Percentiles rank a stretch among this genome's conserved stretches.
Evolutionary conservation across 1,284 basidiomycete species (phyloP).

Genomic region (Melampsora americana): DNA sequence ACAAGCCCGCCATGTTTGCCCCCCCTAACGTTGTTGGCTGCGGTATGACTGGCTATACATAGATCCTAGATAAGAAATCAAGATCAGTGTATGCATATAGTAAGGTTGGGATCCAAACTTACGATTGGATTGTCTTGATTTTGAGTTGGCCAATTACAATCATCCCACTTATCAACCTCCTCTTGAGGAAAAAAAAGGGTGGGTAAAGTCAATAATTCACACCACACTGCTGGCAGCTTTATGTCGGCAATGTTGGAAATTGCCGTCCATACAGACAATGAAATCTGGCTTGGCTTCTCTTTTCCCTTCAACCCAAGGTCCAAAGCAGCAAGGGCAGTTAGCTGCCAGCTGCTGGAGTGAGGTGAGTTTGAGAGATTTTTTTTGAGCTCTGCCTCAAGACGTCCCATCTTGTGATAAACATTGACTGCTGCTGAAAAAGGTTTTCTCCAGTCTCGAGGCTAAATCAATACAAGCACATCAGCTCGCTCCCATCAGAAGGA

Average conservation of each 20-base stretch:
- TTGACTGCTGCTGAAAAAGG: slow-evolving; percentile 3
- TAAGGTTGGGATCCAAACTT: not conserved
- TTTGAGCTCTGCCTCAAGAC: not conserved
- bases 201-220: not conserved
- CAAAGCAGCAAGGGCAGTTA: slow-evolving; percentile 5
- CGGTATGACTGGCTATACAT: not conserved
- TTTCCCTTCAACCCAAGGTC: not conserved
- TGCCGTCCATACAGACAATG: not conserved
- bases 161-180: not conserved
- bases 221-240: not conserved
- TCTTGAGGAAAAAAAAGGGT: not conserved
- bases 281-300: not conserved
- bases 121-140: not conserved
- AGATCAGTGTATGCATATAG: not conserved
- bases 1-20: slow-evolving; percentile 7
- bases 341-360: slow-evolving; percentile 3
- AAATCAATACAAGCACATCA: not conserved
- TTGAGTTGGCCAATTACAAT: not conserved
- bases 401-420: not conserved
- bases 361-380: not conserved
- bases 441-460: slow-evolving; percentile 4
- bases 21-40: not conserved
- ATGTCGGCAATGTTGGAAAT: too few relatives aligned
- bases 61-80: not conserved
- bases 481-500: not conserved